These are phyloP conservation scores for Petunia hybrid DNA, from an alignment of 305 asterid genomes.

Conservation along the genomic window DNA sequence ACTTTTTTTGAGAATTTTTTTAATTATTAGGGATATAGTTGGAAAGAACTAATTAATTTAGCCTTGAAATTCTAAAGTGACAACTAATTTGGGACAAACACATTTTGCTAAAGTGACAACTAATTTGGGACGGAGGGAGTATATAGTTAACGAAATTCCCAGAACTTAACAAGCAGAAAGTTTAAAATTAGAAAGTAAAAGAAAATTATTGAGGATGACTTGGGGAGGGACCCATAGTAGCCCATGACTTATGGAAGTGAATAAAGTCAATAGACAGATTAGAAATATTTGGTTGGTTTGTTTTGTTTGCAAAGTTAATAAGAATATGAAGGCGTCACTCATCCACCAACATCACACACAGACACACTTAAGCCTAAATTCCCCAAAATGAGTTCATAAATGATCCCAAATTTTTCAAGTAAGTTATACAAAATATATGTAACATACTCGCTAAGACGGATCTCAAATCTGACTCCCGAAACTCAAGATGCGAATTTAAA, in stretches of 20 bases:
- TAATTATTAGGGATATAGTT: too few relatives aligned
- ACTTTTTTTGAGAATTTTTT: too few relatives aligned
- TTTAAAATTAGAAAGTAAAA: not conserved
- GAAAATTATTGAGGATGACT: not conserved
- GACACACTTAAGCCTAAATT: not conserved
- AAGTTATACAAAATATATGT: too few relatives aligned
- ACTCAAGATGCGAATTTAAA: too few relatives aligned
- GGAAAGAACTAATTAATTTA: too few relatives aligned
- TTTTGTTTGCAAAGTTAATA: not conserved
- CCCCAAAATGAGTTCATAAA: not conserved
- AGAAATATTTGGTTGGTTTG: not conserved
- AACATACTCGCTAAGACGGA: too few relatives aligned
- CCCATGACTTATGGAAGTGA: constrained; percentile 21
- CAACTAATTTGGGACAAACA: too few relatives aligned
- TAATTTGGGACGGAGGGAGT: not conserved
- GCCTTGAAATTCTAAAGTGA: too few relatives aligned
- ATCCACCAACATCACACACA: not conserved
- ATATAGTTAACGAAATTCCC: not conserved
- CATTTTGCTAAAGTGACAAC: too few relatives aligned
- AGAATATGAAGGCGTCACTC: constrained; percentile 24
- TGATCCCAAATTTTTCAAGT: too few relatives aligned
- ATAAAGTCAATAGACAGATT: not conserved
- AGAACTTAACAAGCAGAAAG: not conserved
- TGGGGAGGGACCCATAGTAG: not conserved
- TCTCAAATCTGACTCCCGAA: too few relatives aligned